These are phyloP conservation scores for Favolaschia claudopus DNA, from an alignment of 768 basidiomycete species.

Conservation along the genomic window DNA sequence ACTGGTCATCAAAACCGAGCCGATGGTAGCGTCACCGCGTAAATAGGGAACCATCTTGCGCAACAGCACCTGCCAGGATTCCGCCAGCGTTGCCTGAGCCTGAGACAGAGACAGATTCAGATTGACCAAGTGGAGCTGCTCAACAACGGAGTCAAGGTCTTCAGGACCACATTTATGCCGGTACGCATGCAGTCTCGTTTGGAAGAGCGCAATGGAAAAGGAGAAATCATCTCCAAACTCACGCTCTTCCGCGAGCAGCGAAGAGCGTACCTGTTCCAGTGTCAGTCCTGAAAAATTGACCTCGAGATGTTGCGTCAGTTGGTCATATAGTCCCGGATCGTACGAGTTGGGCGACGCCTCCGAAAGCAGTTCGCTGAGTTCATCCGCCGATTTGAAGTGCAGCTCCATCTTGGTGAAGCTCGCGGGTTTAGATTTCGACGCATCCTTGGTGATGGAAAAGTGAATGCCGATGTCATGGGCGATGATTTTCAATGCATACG, in stretches of 20 bases:
- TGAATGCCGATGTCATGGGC: constrained; percentile 78
- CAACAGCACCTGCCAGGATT: constrained; percentile 81
- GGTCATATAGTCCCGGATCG: constrained; percentile 75
- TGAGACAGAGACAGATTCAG: constrained; percentile 88
- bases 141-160: constrained; percentile 58
- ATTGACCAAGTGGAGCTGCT: constrained; percentile 76
- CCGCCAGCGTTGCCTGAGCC: constrained; percentile 74
- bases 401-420: constrained; percentile 67
- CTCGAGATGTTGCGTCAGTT: constrained; percentile 57
- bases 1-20: constrained; percentile 62
- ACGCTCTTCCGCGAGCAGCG: constrained; percentile 69
- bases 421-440: constrained; percentile 54
- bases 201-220: constrained; percentile 69
- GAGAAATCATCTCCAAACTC: constrained; percentile 83
- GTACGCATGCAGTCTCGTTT: constrained; percentile 66
- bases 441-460: constrained; percentile 47
- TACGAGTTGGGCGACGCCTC: constrained; percentile 78
- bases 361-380: constrained; percentile 68
- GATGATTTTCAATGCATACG: constrained; percentile 77
- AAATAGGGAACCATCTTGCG: constrained; percentile 70
- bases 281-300: constrained; percentile 64
- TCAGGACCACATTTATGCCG: constrained; percentile 46
- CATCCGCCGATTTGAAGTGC: constrained; percentile 67
- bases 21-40: constrained; percentile 63
- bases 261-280: constrained; percentile 68